Evolutionary conservation across 202 grass and related monocot genomes (phyloP).

Genomic region (Musa balbisiana): DNA sequence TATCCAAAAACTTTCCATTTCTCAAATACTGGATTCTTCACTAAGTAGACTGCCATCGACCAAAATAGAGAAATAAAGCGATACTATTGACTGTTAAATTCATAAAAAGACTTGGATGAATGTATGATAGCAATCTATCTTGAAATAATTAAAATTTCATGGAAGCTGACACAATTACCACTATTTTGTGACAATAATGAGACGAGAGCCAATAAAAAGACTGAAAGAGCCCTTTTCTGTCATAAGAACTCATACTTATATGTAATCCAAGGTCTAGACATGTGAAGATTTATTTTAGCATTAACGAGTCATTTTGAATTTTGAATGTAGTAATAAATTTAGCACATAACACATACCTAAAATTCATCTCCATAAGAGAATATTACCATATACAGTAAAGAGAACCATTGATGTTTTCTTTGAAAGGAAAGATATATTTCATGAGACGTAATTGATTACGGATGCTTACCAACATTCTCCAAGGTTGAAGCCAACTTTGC

Average conservation of each 20-base stretch:
- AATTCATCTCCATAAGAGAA: background rate
- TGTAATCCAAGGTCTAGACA: background rate
- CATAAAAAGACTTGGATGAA: background rate
- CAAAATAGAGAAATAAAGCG: background rate
- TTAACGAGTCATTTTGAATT: background rate
- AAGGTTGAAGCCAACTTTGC: constrained; percentile 63
- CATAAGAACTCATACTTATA: background rate
- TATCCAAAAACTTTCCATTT: background rate
- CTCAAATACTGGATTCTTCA: no score
- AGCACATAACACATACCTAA: background rate
- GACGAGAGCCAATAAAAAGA: background rate
- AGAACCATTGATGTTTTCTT: background rate
- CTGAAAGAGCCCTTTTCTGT: no score
- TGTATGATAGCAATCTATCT: background rate
- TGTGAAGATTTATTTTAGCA: background rate
- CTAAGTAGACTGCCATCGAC: no score
- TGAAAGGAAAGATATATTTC: constrained; percentile 1
- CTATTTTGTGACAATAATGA: background rate
- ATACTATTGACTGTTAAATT: background rate
- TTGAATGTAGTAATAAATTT: background rate
- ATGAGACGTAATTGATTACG: background rate
- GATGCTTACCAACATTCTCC: constrained; percentile 58
- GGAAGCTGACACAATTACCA: background rate
- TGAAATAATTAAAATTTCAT: background rate
- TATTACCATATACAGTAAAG: background rate